Evolutionary conservation across 2,329 filamentous ascomycete species (phyloP).

Genomic region (Exophiala sideris): DNA sequence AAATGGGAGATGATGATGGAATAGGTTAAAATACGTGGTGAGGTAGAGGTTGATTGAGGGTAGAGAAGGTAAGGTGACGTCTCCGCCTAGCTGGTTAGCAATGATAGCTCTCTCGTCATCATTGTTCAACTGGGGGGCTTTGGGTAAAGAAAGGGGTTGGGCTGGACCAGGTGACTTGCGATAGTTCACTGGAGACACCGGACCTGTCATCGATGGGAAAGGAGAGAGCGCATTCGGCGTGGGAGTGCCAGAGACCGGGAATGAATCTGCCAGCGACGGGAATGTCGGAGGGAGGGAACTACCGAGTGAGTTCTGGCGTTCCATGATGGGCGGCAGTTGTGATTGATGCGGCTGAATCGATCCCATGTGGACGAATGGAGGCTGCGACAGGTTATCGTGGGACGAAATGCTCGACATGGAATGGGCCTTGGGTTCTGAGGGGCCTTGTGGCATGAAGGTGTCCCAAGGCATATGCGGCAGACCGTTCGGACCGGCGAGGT

Average conservation of each 20-base stretch:
- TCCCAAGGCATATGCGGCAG: conserved; percentile 91
- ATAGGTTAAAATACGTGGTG: conserved; percentile 93
- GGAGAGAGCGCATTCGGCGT: conserved; percentile 74
- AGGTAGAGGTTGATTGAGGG: conserved; percentile 85
- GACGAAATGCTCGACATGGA: conserved; percentile 67
- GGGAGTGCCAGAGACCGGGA: conserved; percentile 64
- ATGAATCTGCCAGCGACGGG: conserved; percentile 69
- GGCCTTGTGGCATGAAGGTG: conserved; percentile 70
- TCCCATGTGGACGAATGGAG: conserved; percentile 59
- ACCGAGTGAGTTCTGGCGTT: conserved; percentile 57
- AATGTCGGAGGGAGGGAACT: conserved; percentile 64
- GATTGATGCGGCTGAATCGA: conserved; percentile 57
- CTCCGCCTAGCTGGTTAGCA: conserved; percentile 79
- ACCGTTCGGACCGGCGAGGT: conserved; percentile 73
- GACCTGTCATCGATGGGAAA: conserved; percentile 64
- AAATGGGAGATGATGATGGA: conserved; percentile 95
- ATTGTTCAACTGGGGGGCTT: conserved; percentile 73
- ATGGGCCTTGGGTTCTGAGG: conserved; percentile 70
- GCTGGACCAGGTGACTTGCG: conserved; percentile 66
- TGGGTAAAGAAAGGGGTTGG: conserved; percentile 62
- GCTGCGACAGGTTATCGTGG: conserved; percentile 61
- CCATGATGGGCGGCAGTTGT: conserved; percentile 66
- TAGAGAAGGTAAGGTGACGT: conserved; percentile 80
- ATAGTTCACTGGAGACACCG: conserved; percentile 66
- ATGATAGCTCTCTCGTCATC: conserved; percentile 87